Evolutionary conservation across 495 filamentous ascomycete genomes (phyloP).

Genomic region (Xanthoparmelia taractica): DNA sequence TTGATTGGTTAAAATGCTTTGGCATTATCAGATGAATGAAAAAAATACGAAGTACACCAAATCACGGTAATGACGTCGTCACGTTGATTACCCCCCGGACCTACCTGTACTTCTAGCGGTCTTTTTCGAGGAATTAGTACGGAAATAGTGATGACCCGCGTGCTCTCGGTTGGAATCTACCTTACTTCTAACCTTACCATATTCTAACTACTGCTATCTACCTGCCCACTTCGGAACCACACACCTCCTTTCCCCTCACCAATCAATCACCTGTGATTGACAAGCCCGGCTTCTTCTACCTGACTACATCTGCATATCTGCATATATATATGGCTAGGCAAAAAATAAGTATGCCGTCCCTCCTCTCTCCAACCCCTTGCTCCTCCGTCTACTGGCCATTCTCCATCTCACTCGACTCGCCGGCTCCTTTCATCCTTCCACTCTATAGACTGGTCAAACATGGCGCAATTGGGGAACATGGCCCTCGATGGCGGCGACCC

Average conservation of each 20-base stretch:
- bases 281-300: background rate
- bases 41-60: too few relatives aligned
- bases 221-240: background rate
- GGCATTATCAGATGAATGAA: background rate
- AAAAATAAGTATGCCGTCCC: background rate
- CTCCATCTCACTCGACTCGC: background rate
- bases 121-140: too few relatives aligned
- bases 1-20: slow-evolving; percentile 1
- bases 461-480: slow-evolving; percentile 14
- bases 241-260: background rate
- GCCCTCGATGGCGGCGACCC: slow-evolving; percentile 21
- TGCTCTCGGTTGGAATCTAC: too few relatives aligned
- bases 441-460: background rate
- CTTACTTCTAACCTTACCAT: too few relatives aligned
- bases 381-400: background rate
- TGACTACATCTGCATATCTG: background rate
- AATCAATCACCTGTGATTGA: background rate
- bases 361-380: background rate
- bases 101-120: too few relatives aligned
- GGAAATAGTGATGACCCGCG: too few relatives aligned
- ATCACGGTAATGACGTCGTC: too few relatives aligned
- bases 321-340: background rate
- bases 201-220: too few relatives aligned
- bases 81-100: too few relatives aligned
- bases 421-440: background rate